Evolutionary conservation across 1,284 basidiomycete genomes (phyloP).

Genomic region (Moesziomyces parantarcticus): DNA sequence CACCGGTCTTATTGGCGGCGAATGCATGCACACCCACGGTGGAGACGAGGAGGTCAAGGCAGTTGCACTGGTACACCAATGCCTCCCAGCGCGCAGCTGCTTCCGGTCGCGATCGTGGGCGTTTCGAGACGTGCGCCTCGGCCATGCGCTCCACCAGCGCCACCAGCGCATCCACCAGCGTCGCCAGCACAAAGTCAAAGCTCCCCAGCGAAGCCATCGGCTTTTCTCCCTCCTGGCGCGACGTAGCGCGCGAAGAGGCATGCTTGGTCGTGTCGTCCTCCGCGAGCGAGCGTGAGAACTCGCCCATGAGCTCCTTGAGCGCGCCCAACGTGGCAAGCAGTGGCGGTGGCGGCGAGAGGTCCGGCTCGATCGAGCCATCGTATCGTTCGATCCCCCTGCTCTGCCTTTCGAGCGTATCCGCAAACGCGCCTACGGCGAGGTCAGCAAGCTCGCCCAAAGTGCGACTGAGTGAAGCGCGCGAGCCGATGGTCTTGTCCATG

Average conservation of each 20-base stretch:
- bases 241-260: not conserved
- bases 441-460: constrained; percentile 77
- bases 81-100: constrained; percentile 39
- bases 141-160: constrained; percentile 41
- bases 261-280: constrained; percentile 17
- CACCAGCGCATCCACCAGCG: constrained; percentile 52
- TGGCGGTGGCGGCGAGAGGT: constrained; percentile 43
- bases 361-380: constrained; percentile 26
- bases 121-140: constrained; percentile 11
- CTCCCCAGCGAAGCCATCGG: constrained; percentile 9
- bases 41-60: constrained; percentile 32
- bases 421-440: constrained; percentile 46
- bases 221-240: not conserved
- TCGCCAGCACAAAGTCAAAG: constrained; percentile 45
- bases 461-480: constrained; percentile 78
- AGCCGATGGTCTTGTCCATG: constrained; percentile 90
- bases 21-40: constrained; percentile 25
- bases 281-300: constrained; percentile 42
- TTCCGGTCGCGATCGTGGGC: constrained; percentile 12
- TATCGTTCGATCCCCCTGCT: constrained; percentile 45
- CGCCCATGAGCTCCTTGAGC: constrained; percentile 55
- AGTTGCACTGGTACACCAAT: constrained; percentile 46
- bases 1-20: constrained; percentile 12
- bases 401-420: constrained; percentile 53
- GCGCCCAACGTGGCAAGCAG: constrained; percentile 38